Conservation (phyloP, 2,329 filamentous ascomycete genomes). For the Epichloe baconii region DNA sequence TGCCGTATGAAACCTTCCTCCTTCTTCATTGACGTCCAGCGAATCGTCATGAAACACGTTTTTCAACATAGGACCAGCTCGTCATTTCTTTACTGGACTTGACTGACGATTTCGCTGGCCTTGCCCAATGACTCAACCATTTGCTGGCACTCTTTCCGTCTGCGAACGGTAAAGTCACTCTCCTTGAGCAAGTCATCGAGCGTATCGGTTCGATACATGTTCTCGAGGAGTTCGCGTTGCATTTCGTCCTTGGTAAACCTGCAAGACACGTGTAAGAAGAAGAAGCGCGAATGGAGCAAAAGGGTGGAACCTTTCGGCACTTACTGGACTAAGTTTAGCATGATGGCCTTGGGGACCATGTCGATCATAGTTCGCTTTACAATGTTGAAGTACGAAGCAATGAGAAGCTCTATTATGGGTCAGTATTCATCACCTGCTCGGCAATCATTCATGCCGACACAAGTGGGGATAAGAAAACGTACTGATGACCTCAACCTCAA, state of each 20-base stretch:
- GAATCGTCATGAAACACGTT: neutral
- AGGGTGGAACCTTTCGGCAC: slow-evolving; percentile 23
- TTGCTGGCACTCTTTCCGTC: slow-evolving; percentile 96
- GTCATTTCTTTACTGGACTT: slow-evolving; percentile 40
- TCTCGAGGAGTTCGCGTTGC: slow-evolving; percentile 91
- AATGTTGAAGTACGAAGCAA: slow-evolving; percentile 96
- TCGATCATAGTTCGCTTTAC: slow-evolving; percentile 98
- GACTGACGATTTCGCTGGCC: slow-evolving; percentile 91
- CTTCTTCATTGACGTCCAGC: neutral
- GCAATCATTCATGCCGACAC: neutral
- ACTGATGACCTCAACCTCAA: slow-evolving; percentile 98
- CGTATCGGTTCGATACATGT: slow-evolving; percentile 88
- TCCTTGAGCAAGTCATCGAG: slow-evolving; percentile 94
- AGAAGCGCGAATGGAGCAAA: neutral
- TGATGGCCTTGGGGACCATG: slow-evolving; percentile 99
- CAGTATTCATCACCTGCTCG: neutral
- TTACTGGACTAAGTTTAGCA: slow-evolving; percentile 91
- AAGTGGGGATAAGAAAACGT: slow-evolving; percentile 25
- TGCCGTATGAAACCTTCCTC: neutral
- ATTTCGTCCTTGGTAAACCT: slow-evolving; percentile 96
- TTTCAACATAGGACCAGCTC: neutral
- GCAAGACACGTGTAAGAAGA: slow-evolving; percentile 3
- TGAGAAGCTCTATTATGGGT: slow-evolving; percentile 60
- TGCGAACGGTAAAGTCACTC: slow-evolving; percentile 88
- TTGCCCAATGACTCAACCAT: slow-evolving; percentile 91